A percentile compares a stretch with the other conserved stretches of the same genome.
phyloP scores from a whole-genome alignment of 208 protist genomes.

The Leishmania tropica region DNA sequence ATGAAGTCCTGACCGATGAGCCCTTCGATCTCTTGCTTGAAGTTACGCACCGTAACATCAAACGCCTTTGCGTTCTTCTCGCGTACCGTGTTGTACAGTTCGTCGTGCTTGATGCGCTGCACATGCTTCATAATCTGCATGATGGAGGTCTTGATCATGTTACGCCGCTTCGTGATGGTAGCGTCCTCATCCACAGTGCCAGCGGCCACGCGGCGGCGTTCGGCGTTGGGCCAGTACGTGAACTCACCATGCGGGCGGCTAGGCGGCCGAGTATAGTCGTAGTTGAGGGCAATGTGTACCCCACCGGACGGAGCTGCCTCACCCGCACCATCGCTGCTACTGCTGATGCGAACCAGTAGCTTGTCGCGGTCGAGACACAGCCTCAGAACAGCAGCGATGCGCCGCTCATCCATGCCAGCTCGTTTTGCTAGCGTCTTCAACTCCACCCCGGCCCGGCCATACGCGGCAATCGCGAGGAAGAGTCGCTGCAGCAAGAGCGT shows the following conservation, averaged over 20 bases:
- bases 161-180: constrained; percentile 20
- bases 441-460: constrained; percentile 28
- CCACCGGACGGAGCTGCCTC: constrained; percentile 1
- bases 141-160: constrained; percentile 38
- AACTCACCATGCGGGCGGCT: constrained; percentile 29
- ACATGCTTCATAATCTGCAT: constrained; percentile 51
- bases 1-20: constrained; percentile 63
- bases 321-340: constrained; percentile 4
- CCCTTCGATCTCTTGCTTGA: constrained; percentile 59
- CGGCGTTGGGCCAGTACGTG: constrained; percentile 29
- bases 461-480: constrained; percentile 38
- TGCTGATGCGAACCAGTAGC: constrained; percentile 16
- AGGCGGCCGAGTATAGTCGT: constrained; percentile 24
- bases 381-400: constrained; percentile 11
- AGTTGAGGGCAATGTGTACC: constrained; percentile 35
- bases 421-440: constrained; percentile 32
- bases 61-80: constrained; percentile 35
- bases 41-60: constrained; percentile 32
- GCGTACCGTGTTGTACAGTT: constrained; percentile 39
- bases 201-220: constrained; percentile 14
- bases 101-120: constrained; percentile 34
- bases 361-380: constrained; percentile 29
- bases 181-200: constrained; percentile 11
- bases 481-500: constrained; percentile 41
- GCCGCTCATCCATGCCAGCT: constrained; percentile 15